Base-by-base conservation (phyloP, 805 yeast genomes). In the Metschnikowia rubicola region DNA sequence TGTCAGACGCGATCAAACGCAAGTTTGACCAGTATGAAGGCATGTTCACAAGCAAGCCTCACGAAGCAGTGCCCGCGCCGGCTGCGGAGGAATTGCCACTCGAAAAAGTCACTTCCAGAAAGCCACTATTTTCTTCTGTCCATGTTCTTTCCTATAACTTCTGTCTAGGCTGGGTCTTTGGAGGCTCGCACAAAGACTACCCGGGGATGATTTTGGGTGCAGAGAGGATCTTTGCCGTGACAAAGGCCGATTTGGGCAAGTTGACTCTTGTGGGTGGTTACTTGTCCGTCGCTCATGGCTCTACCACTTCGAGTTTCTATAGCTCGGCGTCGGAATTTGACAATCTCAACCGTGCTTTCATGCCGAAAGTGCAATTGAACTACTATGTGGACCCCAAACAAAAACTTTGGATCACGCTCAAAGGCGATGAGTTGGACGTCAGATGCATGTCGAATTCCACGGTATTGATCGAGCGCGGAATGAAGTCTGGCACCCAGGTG, bases 141-240 rank as follows among this genome's bases (percentile, higher is more conserved):
- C 85, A 80, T 40, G 70, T 85, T 21, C 61, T 82, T 6, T 78
- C 88, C 0, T 77, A 82, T 54, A 79, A 84, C 52, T 71, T 86
- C 49, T 86, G 95, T 51, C 49, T 86, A 31, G 96, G 96, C 0
- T 88, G 96, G 90, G 61, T 86, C 4, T 86, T 85, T 59, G 82
- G 78, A n/a, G 63, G 62, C 5, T 60, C 62, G 1, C 50, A 59
- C 2, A 74, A 73, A 19, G 68, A 65, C 30, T 73, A 69, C 44
- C 89, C 89, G 0, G 97, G 97, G 10, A 59, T 88, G n/a, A 82
- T 86, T 34, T 51, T 81, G 30, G 97, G 97, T 0, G 88, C 86
- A 46, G 88, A 87, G 53, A 69, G 83, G 13, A 78, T 88, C 17
- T 86, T 83, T 51, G 81, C 88, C 1, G 78, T 82, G 0, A 75